Base-by-base conservation (phyloP, 2,329 filamentous ascomycete genomes). In the Arthrinium puccinioides region DNA sequence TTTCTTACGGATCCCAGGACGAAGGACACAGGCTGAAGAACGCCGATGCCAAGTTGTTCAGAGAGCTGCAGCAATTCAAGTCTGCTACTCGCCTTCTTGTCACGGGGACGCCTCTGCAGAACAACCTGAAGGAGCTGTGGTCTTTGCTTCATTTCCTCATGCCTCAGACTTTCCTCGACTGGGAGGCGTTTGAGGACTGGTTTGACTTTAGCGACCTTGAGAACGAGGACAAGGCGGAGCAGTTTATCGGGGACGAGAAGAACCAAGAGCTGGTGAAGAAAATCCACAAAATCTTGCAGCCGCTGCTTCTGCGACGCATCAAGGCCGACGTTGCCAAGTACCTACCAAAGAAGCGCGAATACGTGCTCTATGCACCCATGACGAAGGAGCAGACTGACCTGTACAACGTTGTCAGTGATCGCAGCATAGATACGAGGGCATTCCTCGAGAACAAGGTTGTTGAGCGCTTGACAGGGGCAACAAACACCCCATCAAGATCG, bases 21-120 rank as follows among this genome's bases (percentile, higher is more conserved):
- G 92, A 98, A 70, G 92, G 92, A 66, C 92, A 98, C 63, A 88
- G 92, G 60, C 97, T 98, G 92, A 98, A 98, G 76, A 98, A 98
- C 63, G 75, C 87, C 23, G 83, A 92, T 51, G 97, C 92, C 9
- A 98, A 98, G 67, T 74, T 98, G 49, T 96, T 87, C 62, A 87
- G 81, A 48, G 97, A 92, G 5, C 87, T 98, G 47, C 81, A 88
- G 45, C 96, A 97, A 69, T 98, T 98, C 67, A 83, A 75, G 53
- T 96, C 90, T 21, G 83, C 90, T 13, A 98, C 92, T 69, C 87
- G 92, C 51, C 79, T 98, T 40, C 98, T 98, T 65, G 76, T 98
- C 50, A 98, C 92, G 2, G 92, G 92, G 72, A 98, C 92, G 5
- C 92, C 92, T 6, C 71, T 98, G 20, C 90, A 98, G 63, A 98